A percentile compares a stretch with the other conserved stretches of the same genome.
Conservation (phyloP, 306 rosid genomes). For the Acmispon strigosus region DNA sequence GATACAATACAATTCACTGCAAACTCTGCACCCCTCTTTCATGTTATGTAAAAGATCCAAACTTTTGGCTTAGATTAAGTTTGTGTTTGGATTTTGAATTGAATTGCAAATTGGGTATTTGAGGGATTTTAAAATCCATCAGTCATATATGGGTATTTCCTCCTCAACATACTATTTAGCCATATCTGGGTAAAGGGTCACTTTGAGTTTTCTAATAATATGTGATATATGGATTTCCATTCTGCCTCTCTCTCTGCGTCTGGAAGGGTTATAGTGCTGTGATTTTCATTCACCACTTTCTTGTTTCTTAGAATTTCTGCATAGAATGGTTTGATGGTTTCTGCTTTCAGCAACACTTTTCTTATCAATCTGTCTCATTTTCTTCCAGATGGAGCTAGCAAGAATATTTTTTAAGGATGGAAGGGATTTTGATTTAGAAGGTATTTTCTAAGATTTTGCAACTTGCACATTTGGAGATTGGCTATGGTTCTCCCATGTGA, state of each 20-base stretch:
- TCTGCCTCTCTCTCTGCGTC: not conserved
- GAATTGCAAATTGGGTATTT: not conserved
- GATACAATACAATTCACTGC: not conserved
- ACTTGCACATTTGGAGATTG: not conserved
- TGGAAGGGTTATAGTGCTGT: not conserved
- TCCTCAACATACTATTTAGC: not conserved
- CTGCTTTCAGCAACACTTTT: not conserved
- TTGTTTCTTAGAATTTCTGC: not conserved
- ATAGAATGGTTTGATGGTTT: not conserved
- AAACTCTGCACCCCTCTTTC: constrained; percentile 13
- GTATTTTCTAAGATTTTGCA: constrained; percentile 36
- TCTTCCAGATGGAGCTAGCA: constrained; percentile 70
- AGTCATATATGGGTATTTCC: not conserved
- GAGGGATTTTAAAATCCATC: not conserved
- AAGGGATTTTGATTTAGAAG: constrained; percentile 79
- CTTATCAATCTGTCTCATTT: constrained; percentile 17
- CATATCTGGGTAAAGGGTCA: not conserved
- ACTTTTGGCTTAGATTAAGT: not conserved
- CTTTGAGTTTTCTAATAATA: not conserved
- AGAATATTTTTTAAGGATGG: constrained; percentile 78
- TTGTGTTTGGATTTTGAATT: not conserved
- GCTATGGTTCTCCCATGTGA: not conserved
- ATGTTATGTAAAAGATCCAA: constrained; percentile 1
- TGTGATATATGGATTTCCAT: not conserved
- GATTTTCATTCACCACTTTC: not conserved